Percentiles rank a stretch among this genome's conserved stretches.
These are phyloP conservation scores for Agaricus sinodeliciosus DNA, from an alignment of 768 basidiomycete species.

Conservation along the genomic window DNA sequence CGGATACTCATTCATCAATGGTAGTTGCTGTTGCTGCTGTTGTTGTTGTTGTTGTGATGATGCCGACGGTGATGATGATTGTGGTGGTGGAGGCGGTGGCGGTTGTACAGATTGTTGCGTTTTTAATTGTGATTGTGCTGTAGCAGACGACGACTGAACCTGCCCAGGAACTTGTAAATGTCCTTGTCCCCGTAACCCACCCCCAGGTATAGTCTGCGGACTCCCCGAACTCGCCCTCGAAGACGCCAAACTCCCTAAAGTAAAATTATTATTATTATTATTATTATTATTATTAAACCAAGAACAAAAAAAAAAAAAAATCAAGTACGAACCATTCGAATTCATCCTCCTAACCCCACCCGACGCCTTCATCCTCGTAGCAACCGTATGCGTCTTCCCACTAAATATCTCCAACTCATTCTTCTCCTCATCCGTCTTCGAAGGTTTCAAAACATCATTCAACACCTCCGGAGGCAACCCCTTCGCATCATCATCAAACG, in stretches of 20 bases:
- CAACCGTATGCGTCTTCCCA: constrained; percentile 63
- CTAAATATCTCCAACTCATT: constrained; percentile 74
- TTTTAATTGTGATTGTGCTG: neutral
- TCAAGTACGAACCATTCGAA: neutral
- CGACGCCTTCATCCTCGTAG: constrained; percentile 29
- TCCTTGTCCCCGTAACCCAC: neutral
- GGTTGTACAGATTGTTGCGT: neutral
- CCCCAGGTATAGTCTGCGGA: neutral
- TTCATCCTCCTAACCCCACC: neutral
- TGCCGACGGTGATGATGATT: neutral
- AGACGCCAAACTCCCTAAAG: constrained; percentile 1
- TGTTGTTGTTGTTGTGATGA: constrained; percentile 11
- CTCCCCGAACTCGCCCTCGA: constrained; percentile 3
- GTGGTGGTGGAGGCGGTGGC: neutral
- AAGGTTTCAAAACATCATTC: constrained; percentile 55
- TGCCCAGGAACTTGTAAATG: constrained; percentile 1
- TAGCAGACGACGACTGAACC: neutral
- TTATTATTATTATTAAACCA: too few species aligned
- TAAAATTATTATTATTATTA: too few species aligned
- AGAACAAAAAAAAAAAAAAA: neutral
- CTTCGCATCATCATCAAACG: constrained; percentile 39
- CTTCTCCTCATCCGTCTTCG: constrained; percentile 36
- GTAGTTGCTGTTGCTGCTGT: constrained; percentile 15
- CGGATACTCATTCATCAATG: constrained; percentile 24
- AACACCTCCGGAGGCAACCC: constrained; percentile 38